Evolutionary conservation across 164 flowering plant genomes (phyloP), one percentile per base, ranked within the genome.

Genomic region (Sedum album): DNA sequence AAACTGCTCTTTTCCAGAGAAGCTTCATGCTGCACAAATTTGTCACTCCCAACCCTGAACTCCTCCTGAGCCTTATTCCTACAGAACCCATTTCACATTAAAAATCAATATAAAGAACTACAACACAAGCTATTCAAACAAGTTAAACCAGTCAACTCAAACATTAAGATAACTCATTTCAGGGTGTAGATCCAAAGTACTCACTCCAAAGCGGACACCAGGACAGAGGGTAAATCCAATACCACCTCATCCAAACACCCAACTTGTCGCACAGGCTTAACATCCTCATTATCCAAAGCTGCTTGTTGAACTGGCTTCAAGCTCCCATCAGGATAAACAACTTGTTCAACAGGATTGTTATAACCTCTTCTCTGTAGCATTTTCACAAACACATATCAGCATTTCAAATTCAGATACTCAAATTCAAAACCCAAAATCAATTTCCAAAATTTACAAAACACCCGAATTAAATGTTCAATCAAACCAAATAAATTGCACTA

Each of bases 201-300:
- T 78, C 66, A 81, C 86, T 31, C 64, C 33, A 41, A 41, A 25
- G 68, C 66, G 5, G 73, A 11, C 6, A 73, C 76, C 20, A 69
- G 28, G 41, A 60, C 64, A 10, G 25, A 17, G 15, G 74, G 46
- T 9, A 23, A 66, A 66, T 66, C 80, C 41, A 66, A 10, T 44
- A 35, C 49, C 21, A 36, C 66, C 70, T 69, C 53, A 38, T 64
- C 69, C 23, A 48, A 23, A 55, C 68, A 63, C 39, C 72, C 68
- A 25, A 60, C 36, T 20, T 68, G 62, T 30, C 55, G 61, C 33
- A 28, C 35, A 28, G 17, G 33, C 62, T 10, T 26, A 55, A 15
- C 30, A 55, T 55, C 31, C 30, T 25, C 60, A 55, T 23, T 23
- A 55, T 0, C 28, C 60, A 55, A 55, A 55, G 31, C 28, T 21